A percentile compares a stretch with the other conserved stretches of the same genome.
These are phyloP conservation scores for Alternaria viburni DNA, from an alignment of 2,329 filamentous ascomycete genomes.

Conservation along the genomic window DNA sequence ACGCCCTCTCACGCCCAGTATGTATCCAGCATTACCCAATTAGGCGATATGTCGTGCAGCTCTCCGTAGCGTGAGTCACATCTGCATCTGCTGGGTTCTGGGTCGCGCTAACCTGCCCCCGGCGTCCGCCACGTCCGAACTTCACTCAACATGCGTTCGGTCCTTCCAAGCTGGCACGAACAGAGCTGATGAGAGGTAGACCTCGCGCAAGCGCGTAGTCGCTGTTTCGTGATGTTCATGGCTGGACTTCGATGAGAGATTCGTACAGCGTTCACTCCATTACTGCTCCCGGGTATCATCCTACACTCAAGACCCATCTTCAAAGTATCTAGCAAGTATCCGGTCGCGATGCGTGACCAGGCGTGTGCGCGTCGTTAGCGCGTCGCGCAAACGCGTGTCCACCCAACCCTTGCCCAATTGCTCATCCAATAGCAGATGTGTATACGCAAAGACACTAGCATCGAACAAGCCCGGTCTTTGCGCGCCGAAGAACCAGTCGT, in stretches of 20 bases:
- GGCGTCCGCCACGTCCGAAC: conserved; percentile 8
- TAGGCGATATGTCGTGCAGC: conserved; percentile 38
- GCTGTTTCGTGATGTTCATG: neutral
- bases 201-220: neutral
- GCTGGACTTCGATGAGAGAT: neutral
- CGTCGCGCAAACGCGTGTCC: conserved; percentile 64
- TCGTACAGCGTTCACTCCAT: neutral
- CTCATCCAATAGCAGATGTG: conserved; percentile 75
- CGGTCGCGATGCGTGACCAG: conserved; percentile 70
- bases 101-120: conserved; percentile 12
- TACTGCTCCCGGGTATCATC: neutral
- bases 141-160: neutral
- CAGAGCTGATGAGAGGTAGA: neutral
- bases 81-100: conserved; percentile 15
- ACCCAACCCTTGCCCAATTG: conserved; percentile 64
- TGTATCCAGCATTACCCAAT: conserved; percentile 20
- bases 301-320: conserved; percentile 9
- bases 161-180: neutral
- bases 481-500: conserved; percentile 67
- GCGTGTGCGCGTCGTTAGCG: conserved; percentile 64
- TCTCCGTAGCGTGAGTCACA: conserved; percentile 40
- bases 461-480: conserved; percentile 76
- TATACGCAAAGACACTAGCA: conserved; percentile 88
- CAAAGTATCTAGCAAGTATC: conserved; percentile 61
- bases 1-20: conserved; percentile 26